phyloP scores from a whole-genome alignment of 257 asterid genomes.

The Solanum sparsipilum region DNA sequence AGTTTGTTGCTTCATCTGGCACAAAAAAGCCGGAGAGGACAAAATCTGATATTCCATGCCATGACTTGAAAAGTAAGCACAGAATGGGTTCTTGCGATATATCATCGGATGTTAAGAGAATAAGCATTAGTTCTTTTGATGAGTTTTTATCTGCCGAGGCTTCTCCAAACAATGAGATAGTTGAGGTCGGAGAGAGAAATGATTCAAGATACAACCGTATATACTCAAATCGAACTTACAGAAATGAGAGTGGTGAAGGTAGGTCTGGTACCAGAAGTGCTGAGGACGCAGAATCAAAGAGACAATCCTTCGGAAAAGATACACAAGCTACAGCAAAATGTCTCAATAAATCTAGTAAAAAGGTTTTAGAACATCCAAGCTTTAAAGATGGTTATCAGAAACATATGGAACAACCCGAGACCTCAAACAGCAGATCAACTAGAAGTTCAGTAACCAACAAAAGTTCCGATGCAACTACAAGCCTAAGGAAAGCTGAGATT shows the following conservation, averaged over 20 bases:
- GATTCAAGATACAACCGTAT: slow-evolving; percentile 13
- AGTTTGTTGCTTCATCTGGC: slow-evolving; percentile 19
- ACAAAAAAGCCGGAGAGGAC: slow-evolving; percentile 32
- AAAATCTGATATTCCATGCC: slow-evolving; percentile 43
- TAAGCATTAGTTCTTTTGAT: slow-evolving; percentile 11
- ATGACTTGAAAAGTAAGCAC: background rate
- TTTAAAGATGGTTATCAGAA: background rate
- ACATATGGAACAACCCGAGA: slow-evolving; percentile 14
- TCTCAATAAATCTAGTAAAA: slow-evolving; percentile 18
- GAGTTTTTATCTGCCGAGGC: slow-evolving; percentile 16
- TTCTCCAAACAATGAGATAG: slow-evolving; percentile 29
- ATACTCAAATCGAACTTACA: slow-evolving; percentile 28
- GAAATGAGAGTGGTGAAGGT: slow-evolving; percentile 13
- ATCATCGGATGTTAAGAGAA: slow-evolving; percentile 18
- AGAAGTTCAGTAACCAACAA: slow-evolving; percentile 4
- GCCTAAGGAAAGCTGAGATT: slow-evolving; percentile 15
- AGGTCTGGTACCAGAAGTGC: slow-evolving; percentile 4
- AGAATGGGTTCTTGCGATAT: slow-evolving; percentile 14
- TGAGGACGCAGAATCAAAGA: slow-evolving; percentile 6
- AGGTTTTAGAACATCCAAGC: background rate
- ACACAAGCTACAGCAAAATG: slow-evolving; percentile 7
- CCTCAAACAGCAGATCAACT: slow-evolving; percentile 2
- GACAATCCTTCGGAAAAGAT: background rate
- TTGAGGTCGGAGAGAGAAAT: slow-evolving; percentile 27
- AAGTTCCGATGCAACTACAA: slow-evolving; percentile 12